Conservation (phyloP, 768 basidiomycete species). For the Tephrocybe sp. region DNA sequence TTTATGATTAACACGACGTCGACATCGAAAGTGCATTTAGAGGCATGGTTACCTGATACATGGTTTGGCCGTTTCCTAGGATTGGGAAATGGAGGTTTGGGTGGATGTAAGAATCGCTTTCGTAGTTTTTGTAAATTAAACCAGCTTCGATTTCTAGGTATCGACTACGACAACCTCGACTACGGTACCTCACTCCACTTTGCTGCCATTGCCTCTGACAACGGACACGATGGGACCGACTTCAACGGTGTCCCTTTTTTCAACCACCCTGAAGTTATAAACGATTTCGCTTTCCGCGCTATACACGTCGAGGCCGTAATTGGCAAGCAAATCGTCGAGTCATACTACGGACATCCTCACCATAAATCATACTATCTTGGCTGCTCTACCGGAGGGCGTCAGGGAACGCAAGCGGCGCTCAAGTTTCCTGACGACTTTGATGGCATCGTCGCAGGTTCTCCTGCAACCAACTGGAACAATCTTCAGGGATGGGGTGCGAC, state of each 20-base stretch:
- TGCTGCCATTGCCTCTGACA: conserved; percentile 4
- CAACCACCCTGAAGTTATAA: conserved; percentile 12
- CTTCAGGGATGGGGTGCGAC: conserved; percentile 2
- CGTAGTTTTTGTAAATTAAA: too few species aligned
- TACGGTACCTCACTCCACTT: conserved; percentile 9
- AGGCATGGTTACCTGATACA: conserved; percentile 9
- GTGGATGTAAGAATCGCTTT: not conserved
- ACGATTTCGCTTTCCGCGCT: conserved; percentile 13
- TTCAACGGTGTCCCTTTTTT: not conserved
- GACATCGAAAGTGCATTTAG: conserved; percentile 7
- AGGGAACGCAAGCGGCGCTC: conserved; percentile 13
- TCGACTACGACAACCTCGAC: conserved; percentile 5
- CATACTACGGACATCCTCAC: conserved; percentile 9
- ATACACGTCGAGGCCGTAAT: conserved; percentile 10
- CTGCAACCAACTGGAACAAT: conserved; percentile 6
- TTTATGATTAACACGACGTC: conserved; percentile 7
- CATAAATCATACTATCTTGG: conserved; percentile 13
- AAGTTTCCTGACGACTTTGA: conserved; percentile 15
- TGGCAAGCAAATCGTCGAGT: conserved; percentile 10
- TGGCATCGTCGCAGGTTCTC: conserved; percentile 11
- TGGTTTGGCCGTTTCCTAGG: conserved; percentile 10
- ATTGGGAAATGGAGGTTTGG: conserved; percentile 7
- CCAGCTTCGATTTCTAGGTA: not conserved
- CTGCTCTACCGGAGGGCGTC: conserved; percentile 15
- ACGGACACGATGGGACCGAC: conserved; percentile 6